These are phyloP conservation scores for Blepharisma japonicum DNA, from an alignment of 73 alveolate species.

Conservation along the genomic window DNA sequence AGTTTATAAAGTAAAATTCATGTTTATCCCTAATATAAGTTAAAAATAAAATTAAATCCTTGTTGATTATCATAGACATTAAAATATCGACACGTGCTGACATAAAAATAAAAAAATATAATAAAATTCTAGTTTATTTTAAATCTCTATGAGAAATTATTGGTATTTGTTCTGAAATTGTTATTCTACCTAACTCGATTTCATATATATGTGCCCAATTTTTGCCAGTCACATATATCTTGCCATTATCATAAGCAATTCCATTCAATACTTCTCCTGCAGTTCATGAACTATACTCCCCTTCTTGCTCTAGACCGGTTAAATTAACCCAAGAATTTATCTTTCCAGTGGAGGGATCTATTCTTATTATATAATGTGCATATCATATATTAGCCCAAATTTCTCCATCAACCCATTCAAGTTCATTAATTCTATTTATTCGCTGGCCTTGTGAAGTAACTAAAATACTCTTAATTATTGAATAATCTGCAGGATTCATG, in stretches of 20 bases:
- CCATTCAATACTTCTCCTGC: constrained; percentile 49
- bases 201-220: constrained; percentile 6
- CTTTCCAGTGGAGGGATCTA: constrained; percentile 32
- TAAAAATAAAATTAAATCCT: too few relatives aligned
- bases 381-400: constrained; percentile 43
- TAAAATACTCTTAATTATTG: neutral
- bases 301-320: constrained; percentile 22
- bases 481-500: constrained; percentile 23
- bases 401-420: constrained; percentile 37
- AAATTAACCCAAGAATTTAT: constrained; percentile 27
- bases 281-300: constrained; percentile 30
- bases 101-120: too few relatives aligned
- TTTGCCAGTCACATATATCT: constrained; percentile 28
- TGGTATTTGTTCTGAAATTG: too few relatives aligned
- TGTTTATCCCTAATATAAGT: too few relatives aligned
- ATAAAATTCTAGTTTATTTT: too few relatives aligned
- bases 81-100: too few relatives aligned
- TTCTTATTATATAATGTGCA: constrained; percentile 34
- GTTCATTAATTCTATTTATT: constrained; percentile 36
- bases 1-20: too few relatives aligned
- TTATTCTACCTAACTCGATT: neutral
- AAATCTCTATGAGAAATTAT: too few relatives aligned
- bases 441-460: constrained; percentile 23
- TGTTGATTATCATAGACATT: too few relatives aligned
- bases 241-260: constrained; percentile 40